Base-by-base conservation (phyloP, 257 asterid species). In the Nicotiana knightiana region DNA sequence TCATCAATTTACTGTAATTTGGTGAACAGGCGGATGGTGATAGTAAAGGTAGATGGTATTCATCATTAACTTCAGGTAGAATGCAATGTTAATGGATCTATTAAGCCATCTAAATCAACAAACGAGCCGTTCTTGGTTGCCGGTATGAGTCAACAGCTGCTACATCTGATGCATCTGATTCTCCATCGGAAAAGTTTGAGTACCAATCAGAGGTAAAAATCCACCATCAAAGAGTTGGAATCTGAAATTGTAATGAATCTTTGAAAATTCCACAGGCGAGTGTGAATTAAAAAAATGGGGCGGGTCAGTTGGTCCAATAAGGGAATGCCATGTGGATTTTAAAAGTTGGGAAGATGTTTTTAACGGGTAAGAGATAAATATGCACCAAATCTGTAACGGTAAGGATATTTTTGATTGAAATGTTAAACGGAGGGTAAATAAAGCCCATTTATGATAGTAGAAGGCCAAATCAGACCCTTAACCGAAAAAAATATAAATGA, bases 81-180 rank as follows among this genome's bases (percentile, higher is more conserved):
- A 21, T 30, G 76, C 84, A 76, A 61, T 55, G 75, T 58, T 9
- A 51, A 39, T n/a, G 89, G 83, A 65, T 81, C 67, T 11, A 3
- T 75, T 12, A 79, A 82, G 82, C 82, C 86, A 16, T 88, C 86
- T 84, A 81, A 80, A 83, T 62, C 84, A 28, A 70, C 82, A 71
- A 88, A 76, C 4, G 85, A 37, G 59, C 81, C 81, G 12, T 77
- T 76, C 30, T 8, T 87, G 86, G 94, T 67, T 39, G 82, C 64
- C 90, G 96, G 11, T 81, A 70, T 76, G 96, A 89, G 85, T 93
- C 99, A 51, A 92, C 97, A 55, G 89, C 94, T 82, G 96, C 98
- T 12, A 21, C 24, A 21, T 21, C 24, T 21, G 24, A 21, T 21
- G 93, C 92, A 79, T 87, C 95, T 66, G 93, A 87, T 84, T 57